Percentiles rank a stretch among this genome's conserved stretches.
phyloP scores from a whole-genome alignment of 345 rosid genomes.

The Sonneratia alba region DNA sequence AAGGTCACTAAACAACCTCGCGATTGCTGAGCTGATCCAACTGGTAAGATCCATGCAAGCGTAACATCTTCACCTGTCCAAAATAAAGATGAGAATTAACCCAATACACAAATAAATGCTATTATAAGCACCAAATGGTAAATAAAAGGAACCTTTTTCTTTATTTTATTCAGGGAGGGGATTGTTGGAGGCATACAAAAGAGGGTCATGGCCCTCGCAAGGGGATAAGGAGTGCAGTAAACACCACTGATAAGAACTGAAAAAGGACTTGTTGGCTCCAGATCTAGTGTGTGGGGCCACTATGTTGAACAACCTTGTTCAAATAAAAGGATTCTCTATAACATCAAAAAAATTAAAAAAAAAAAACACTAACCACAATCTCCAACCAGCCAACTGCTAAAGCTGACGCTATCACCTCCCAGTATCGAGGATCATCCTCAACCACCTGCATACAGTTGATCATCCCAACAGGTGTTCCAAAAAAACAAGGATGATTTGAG shows the following conservation, averaged over 20 bases:
- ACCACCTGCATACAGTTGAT: slow-evolving; percentile 35
- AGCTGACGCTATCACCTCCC: slow-evolving; percentile 78
- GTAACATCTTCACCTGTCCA: slow-evolving; percentile 71
- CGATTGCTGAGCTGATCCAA: slow-evolving; percentile 80
- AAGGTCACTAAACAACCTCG: slow-evolving; percentile 46
- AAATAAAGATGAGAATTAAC: slow-evolving; percentile 8
- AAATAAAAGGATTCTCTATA: background rate
- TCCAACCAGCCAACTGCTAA: slow-evolving; percentile 90
- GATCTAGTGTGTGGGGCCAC: background rate
- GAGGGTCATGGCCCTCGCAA: background rate
- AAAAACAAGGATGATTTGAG: background rate
- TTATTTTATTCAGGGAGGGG: no score
- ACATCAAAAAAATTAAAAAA: background rate
- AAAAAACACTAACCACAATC: slow-evolving; percentile 50
- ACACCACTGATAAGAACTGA: background rate
- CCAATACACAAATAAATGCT: background rate
- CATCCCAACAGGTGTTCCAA: background rate
- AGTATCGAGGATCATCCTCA: slow-evolving; percentile 70
- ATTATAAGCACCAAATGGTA: background rate
- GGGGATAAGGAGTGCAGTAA: background rate
- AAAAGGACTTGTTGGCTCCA: background rate
- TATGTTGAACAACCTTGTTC: background rate
- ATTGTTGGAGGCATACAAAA: background rate
- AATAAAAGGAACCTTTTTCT: no score
- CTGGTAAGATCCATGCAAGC: slow-evolving; percentile 84